A percentile compares a stretch with the other conserved stretches of the same genome.
Evolutionary conservation across 192 early-diverging fungal species (phyloP).

Genomic region (Coemansia sp.): DNA sequence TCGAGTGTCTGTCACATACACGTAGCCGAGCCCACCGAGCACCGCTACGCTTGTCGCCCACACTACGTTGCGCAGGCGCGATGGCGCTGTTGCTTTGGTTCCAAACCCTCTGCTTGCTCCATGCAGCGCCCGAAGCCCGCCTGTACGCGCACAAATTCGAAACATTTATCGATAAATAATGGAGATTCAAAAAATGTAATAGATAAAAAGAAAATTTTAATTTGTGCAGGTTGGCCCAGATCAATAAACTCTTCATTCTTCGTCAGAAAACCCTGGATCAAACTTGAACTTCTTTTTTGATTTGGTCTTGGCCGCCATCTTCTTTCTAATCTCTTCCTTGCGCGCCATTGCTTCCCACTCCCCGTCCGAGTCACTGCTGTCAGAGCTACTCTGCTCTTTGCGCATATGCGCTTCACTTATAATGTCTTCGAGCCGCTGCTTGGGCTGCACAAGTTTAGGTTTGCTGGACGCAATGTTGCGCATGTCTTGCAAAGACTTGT

Average conservation of each 20-base stretch:
- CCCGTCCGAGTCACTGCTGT: conserved; percentile 34
- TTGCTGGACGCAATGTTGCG: conserved; percentile 18
- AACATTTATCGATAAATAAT: conserved; percentile 15
- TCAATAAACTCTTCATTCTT: conserved; percentile 10
- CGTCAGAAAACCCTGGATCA: conserved; percentile 51
- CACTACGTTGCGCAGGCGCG: conserved; percentile 23
- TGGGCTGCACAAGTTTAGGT: conserved; percentile 8
- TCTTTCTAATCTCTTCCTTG: conserved; percentile 31
- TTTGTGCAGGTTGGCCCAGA: no score
- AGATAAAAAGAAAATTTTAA: conserved; percentile 4
- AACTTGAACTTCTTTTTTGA: conserved; percentile 34
- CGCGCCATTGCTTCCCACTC: conserved; percentile 46
- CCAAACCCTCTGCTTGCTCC: conserved; percentile 18
- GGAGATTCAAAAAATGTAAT: not conserved
- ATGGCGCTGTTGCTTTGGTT: conserved; percentile 30
- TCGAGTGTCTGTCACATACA: conserved; percentile 71
- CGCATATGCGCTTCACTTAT: conserved; percentile 30
- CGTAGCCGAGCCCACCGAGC: conserved; percentile 49
- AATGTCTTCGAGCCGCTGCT: conserved; percentile 29
- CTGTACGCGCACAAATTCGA: conserved; percentile 20
- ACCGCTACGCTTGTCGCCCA: conserved; percentile 43
- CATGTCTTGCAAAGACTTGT: conserved; percentile 48
- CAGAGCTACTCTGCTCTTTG: conserved; percentile 7
- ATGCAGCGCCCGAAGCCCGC: conserved; percentile 1
- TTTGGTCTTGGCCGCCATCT: conserved; percentile 31